Evolutionary conservation across 805 yeast species (phyloP).

Genomic region (Cyberlindnera veronae): DNA sequence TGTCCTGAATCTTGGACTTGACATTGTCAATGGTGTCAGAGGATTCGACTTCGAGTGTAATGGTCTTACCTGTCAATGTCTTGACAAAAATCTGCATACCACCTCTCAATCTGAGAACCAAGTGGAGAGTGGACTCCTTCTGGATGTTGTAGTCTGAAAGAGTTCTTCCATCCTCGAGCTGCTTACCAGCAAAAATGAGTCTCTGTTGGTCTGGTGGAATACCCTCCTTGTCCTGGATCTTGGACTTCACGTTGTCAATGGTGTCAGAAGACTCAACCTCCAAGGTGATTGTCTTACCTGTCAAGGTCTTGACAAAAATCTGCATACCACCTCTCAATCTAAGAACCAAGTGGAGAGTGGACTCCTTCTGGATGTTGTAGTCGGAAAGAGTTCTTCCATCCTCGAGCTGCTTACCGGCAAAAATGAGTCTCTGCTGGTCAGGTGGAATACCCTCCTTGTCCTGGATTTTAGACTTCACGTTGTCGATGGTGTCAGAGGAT

Average conservation of each 20-base stretch:
- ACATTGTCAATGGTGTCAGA: conserved; percentile 95
- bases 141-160: conserved; percentile 93
- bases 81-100: conserved; percentile 94
- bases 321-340: conserved; percentile 92
- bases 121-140: conserved; percentile 85
- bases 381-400: conserved; percentile 92
- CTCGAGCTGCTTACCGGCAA: conserved; percentile 93
- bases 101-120: conserved; percentile 86
- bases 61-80: conserved; percentile 96
- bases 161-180: conserved; percentile 93
- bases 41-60: conserved; percentile 89
- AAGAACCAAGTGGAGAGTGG: conserved; percentile 79
- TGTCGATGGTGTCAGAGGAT: conserved; percentile 92
- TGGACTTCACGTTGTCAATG: conserved; percentile 90
- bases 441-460: conserved; percentile 97
- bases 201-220: conserved; percentile 97
- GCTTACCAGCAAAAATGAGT: conserved; percentile 93
- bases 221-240: conserved; percentile 95
- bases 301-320: conserved; percentile 83
- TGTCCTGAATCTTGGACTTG: conserved; percentile 92
- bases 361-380: conserved; percentile 93
- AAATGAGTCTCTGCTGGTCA: conserved; percentile 91
- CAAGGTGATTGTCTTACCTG: conserved; percentile 86
- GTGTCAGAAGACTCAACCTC: conserved; percentile 94
- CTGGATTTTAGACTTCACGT: conserved; percentile 90